A percentile compares a stretch with the other conserved stretches of the same genome.
phyloP scores from a whole-genome alignment of 2,329 filamentous ascomycete species.

The Xylariaceae sp. region DNA sequence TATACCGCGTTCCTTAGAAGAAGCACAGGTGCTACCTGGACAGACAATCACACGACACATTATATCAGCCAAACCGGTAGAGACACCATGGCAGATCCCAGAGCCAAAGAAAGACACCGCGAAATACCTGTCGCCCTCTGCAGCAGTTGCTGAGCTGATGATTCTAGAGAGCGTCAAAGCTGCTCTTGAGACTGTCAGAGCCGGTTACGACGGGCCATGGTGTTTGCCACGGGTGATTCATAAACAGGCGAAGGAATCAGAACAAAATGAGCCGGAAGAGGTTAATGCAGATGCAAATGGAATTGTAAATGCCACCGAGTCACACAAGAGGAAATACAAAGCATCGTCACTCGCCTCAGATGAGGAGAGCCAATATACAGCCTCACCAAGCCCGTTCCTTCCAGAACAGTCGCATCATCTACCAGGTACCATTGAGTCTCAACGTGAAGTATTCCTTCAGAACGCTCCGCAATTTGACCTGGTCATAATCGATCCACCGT shows the following conservation, averaged over 20 bases:
- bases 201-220: conserved; percentile 51
- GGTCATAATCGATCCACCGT: conserved; percentile 78
- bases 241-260: conserved; percentile 12
- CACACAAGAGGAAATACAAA: conserved; percentile 28
- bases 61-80: conserved; percentile 53
- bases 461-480: conserved; percentile 66
- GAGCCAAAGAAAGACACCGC: conserved; percentile 57
- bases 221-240: conserved; percentile 50
- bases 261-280: not conserved
- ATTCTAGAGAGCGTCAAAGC: conserved; percentile 53
- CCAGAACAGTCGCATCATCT: conserved; percentile 55
- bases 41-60: conserved; percentile 49
- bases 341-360: not conserved
- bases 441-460: conserved; percentile 49
- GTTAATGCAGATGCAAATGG: not conserved
- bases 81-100: conserved; percentile 57
- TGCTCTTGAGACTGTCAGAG: conserved; percentile 50
- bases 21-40: conserved; percentile 62
- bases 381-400: conserved; percentile 38
- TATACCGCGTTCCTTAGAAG: conserved; percentile 72
- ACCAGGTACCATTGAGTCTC: conserved; percentile 54
- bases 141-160: conserved; percentile 63
- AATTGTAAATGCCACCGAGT: conserved; percentile 2
- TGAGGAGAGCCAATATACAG: not conserved
- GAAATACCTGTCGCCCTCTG: conserved; percentile 46